Base-by-base conservation (phyloP, 495 filamentous ascomycete genomes). In the Xylaria telfairii region DNA sequence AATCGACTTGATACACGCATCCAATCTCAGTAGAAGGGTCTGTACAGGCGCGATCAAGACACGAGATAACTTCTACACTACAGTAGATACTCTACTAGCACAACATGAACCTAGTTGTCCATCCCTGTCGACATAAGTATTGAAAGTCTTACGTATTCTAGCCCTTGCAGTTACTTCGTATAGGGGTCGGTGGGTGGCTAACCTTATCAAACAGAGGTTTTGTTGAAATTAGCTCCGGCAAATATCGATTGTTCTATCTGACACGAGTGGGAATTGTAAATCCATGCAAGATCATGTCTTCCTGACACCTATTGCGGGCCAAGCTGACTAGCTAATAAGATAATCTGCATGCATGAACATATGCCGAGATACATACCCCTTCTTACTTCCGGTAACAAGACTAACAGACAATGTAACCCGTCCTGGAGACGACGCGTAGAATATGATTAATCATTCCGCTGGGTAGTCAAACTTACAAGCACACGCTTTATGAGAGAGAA, bases 141-240 rank as follows among this genome's bases (percentile, higher is more conserved):
- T n/a, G 12, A 34, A 62, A n/a, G 37, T 26, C 9, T 37, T 41
- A 41, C 24, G 12, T 28, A 62, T 15, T 42, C 37, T 21, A 12
- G 59, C 21, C 59, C 59, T 62, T 42, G 37, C 21, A 62, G 24
- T 28, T 28, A 37, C 56, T 34, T 59, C 32, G 56, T 59, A 42
- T 62, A 17, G 37, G 59, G 37, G 12, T 62, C 24, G 28, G 59
- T 42, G 37, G 57, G 17, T 26, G 37, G 10, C 37, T 13, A 61
- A 61, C 34, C 32, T 19, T 46, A 47, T 49, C 30, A 19, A 51
- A 47, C 37, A 39, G n/a, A 60, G 8, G 26, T n/a, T 41, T 32
- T 42, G 19, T 62, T 69, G 44, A 62, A 63, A 69, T 69, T 63
- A 63, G 67, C 46, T 46, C 67, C 67, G 67, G 67, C 57, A 69